A percentile compares a stretch with the other conserved stretches of the same genome.
Evolutionary conservation across 768 basidiomycete genomes (phyloP).

Genomic region (Coprinopsis strossmayeri): DNA sequence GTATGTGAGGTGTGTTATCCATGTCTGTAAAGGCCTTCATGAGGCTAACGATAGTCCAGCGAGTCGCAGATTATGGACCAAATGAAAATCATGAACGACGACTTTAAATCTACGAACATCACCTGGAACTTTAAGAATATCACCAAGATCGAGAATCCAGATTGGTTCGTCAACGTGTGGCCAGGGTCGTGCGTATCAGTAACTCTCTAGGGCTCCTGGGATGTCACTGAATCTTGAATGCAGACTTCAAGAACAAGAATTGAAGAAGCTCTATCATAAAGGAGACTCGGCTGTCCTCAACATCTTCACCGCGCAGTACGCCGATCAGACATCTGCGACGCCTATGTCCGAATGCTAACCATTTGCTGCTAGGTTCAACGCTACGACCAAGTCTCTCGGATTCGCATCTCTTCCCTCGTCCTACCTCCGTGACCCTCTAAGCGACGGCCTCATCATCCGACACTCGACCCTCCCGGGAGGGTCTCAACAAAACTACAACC

Average conservation of each 20-base stretch:
- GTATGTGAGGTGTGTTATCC: conserved; percentile 19
- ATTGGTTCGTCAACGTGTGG: conserved; percentile 36
- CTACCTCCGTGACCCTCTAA: conserved; percentile 27
- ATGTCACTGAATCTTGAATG: not conserved
- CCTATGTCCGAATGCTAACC: conserved; percentile 8
- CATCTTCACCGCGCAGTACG: conserved; percentile 30
- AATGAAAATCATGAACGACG: conserved; percentile 34
- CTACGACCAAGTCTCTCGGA: conserved; percentile 28
- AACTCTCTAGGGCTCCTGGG: not conserved
- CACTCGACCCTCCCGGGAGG: conserved; percentile 35
- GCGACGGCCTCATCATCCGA: conserved; percentile 40
- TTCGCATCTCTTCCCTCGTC: conserved; percentile 42
- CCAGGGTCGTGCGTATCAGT: conserved; percentile 19
- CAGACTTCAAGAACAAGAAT: conserved; percentile 24
- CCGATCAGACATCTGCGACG: not conserved
- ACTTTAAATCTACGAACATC: conserved; percentile 29
- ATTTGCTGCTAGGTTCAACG: conserved; percentile 15
- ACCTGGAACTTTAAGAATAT: conserved; percentile 28
- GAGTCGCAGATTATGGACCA: conserved; percentile 30
- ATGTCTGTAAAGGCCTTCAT: too few species aligned
- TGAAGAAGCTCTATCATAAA: conserved; percentile 30
- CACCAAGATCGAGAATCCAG: conserved; percentile 30
- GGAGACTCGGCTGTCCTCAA: conserved; percentile 32
- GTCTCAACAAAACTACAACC: conserved; percentile 32
- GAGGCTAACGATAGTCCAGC: too few species aligned